Base-by-base conservation (phyloP, 2,329 filamentous ascomycete species). In the Pseudocercospora fuligena region DNA sequence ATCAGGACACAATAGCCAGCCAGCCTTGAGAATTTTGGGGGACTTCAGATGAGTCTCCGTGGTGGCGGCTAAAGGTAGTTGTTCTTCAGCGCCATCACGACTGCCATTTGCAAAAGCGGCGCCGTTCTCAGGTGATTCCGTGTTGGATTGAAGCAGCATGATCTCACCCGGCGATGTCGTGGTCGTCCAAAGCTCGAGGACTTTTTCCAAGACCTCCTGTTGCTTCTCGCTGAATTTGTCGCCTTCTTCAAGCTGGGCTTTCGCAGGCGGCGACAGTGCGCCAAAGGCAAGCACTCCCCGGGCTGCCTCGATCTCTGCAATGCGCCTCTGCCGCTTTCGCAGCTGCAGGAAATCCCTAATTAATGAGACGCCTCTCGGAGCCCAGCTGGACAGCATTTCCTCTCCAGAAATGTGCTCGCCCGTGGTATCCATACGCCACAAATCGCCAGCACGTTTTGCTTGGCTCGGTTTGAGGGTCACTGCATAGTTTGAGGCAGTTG, bases 391-490 rank as follows among this genome's bases (percentile, higher is more conserved):
- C 46, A 99, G 83, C 58, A 90, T 86, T 78, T 99, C 95, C 80
- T 99, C 94, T 63, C 95, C 95, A 78, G 97, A 97, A 73, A 99
- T 92, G 76, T 97, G 98, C 78, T 97, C 93, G 74, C 97, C 91
- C 66, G 92, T 90, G 16, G 94, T 98, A 78, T 93, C 96, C 89
- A 98, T 93, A 63, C 95, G 89, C 95, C 95, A 99, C 12, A 99
- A 84, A 77, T 99, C 95, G 2, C 93, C 93, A 0, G 93, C 92
- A 56, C 92, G 88, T 80, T 97, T 97, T 60, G 97, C 93, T 2
- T 93, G 93, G 7, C 92, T 90, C 0, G 95, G 95, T 31, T 93
- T 90, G 79, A 98, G 90, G 5, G 89, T 89, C 59, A 98, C 83
- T 1, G 92, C 93, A 80, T 97, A 99, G 66, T 97, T 92, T 53